phyloP scores from a whole-genome alignment of 1,284 basidiomycete species.

The Ganoderma multipileum region DNA sequence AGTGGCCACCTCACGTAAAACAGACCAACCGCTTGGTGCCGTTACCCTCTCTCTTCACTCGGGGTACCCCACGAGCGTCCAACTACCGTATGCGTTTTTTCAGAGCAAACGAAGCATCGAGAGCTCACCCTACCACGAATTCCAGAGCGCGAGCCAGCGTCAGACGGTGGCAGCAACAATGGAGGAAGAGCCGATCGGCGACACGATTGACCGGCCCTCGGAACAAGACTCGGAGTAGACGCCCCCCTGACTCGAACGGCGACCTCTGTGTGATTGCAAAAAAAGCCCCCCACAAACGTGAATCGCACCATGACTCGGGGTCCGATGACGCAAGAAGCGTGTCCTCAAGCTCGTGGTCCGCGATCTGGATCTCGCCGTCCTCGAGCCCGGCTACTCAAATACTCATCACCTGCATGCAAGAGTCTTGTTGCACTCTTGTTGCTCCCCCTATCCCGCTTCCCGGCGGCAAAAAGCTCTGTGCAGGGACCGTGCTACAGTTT shows the following conservation, averaged over 20 bases:
- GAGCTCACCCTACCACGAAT: too few species aligned
- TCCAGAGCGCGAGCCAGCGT: too few species aligned
- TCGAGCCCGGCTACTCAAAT: background rate
- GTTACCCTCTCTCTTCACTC: background rate
- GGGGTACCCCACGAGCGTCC: background rate
- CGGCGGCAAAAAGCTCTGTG: background rate
- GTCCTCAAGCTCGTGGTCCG: background rate
- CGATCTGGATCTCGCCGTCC: background rate
- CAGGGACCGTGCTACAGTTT: background rate
- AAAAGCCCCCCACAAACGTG: background rate
- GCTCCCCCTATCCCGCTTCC: background rate
- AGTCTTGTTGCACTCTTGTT: background rate
- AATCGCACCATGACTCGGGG: background rate
- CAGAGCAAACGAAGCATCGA: background rate
- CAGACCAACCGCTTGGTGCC: background rate
- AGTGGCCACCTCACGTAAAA: background rate
- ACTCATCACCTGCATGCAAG: background rate
- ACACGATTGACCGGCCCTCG: background rate
- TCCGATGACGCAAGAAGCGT: background rate
- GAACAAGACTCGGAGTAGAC: background rate
- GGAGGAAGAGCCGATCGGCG: background rate
- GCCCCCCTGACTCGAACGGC: conserved; percentile 1
- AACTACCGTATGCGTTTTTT: background rate
- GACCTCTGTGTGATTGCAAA: background rate
- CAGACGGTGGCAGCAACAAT: background rate